Evolutionary conservation across 768 basidiomycete genomes (phyloP), one percentile per base, ranked within the genome.

Genomic region (Leccinum arenicola): DNA sequence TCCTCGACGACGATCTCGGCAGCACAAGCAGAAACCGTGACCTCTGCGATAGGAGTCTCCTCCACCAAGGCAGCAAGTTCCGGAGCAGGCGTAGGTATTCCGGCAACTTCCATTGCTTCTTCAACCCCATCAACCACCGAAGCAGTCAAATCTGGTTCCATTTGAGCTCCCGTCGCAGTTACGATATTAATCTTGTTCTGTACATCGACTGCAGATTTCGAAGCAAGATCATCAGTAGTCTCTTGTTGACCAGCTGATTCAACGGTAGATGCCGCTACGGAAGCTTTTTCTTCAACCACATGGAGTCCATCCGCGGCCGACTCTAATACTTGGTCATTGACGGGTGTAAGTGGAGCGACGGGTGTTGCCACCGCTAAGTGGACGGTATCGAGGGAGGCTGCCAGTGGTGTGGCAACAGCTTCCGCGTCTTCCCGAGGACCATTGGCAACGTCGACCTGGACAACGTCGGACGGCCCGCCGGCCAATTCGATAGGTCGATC

Each of bases 31-130:
- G 47, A 45, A 56, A 25, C 55, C 33, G 49, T 51, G 50, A 17
- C 36, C 11, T 56, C 68, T 43, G 29, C 55, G 6, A 57, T 25
- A 52, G 61, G 58, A 8, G 66, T 68, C 51, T 65, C 68, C 27
- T 61, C 61, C 17, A 59, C 61, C 14, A 70, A 23, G 3, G 49
- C 29, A 49, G 60, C 52, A 23, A 10, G 48, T 53, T 63, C 66
- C 25, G 61, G 53, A 17, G 50, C 50, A 31, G 66, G 59, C 11
- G 63, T 68, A 40, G 55, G 47, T 52, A 59, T 52, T 38, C 56
- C 68, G 63, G 27, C 29, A 25, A 0, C 31, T 40, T 61, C 61
- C 64, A 53, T 21, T 59, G 9, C 59, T 59, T 64, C 68, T 52
- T 58, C 59, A 49, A 10, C 33, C 33, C 21, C 62, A 56, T 59